Base-by-base conservation (phyloP, 192 early-diverging fungal species). In the Coemansia sp. region DNA sequence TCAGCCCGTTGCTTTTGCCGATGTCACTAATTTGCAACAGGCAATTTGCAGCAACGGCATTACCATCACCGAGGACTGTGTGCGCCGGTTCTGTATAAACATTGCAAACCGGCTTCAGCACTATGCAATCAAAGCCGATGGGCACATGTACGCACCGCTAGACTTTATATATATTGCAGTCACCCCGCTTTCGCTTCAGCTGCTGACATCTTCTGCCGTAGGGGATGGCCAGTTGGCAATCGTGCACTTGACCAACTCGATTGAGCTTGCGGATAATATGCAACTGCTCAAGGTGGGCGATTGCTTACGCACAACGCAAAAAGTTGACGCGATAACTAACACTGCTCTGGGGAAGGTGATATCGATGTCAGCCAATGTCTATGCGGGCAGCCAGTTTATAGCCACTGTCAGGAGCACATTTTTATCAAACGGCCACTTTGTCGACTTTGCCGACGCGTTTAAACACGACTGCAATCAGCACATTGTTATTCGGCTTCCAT, bases 161-260 rank as follows among this genome's bases (percentile, higher is more conserved):
- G 93, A 97, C 63, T 94, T 93, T 69, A 86, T 88, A 21, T 92
- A 91, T 47, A 86, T 93, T 23, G 81, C 87, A 18, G 87, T 82
- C 1, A 89, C 87, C 78, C 82, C 85, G 70, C 77, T 82, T 60
- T 83, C 90, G 37, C 82, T 94, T 46, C 84, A 85, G 51, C 82
- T 91, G 2, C 84, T 95, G 40, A 81, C 86, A 56, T 87, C 91
- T 18, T 85, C 91, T 51, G 84, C 84, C 17, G 88, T 95, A 59
- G 90, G 92, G 53, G 88, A 88, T 42, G 92, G 93, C 51, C 82
- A 93, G 47, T 80, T 97, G 52, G 77, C 73, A 20, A 71, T 94
- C 11, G 91, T 97, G 15, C 94, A 95, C 65, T 76, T 95, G 23
- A 85, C 85, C 68, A 92, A 95, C 77, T 85, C 82, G 16, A 89